Evolutionary conservation across 176 grass and related monocot species (phyloP), one percentile per base, ranked within the genome.

Genomic region (Aegilops speltoides): DNA sequence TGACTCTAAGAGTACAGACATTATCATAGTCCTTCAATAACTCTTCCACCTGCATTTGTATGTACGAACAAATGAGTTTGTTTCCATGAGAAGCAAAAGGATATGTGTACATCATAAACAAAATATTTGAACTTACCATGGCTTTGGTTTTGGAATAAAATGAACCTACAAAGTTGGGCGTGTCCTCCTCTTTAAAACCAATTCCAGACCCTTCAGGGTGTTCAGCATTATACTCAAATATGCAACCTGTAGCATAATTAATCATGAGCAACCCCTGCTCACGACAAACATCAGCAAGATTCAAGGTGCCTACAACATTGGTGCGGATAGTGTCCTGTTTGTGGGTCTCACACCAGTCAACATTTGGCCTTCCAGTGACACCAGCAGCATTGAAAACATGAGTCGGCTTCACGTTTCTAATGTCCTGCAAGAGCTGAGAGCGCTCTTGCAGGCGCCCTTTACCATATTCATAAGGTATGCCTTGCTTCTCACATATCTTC

Each of bases 281-380:
- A 67, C 28, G 28, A 67, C 64, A 67, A 67, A 67, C 28, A 67
- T 67, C 64, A 67, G 28, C 64, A 67, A 67, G 64, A 67, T 67
- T 65, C 12, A 65, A 28, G 64, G 28, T 32, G 28, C 64, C 64
- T 67, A 67, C 64, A 67, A 32, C 64, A 29, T 67, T 31, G 64
- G 64, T 67, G 28, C 26, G 26, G 13, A 67, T 67, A 32, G 26
- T 67, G 13, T 67, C 64, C 28, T 67, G 14, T 63, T 67, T 67
- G 14, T 67, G 28, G 26, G 64, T 67, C 64, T 32, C 28, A 31
- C 64, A 32, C 64, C 64, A 67, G 64, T 32, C 64, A 67, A 67
- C 64, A 32, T 32, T 67, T 67, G 28, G 64, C 64, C 64, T 67
- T 67, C 28, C 26, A 31, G 64, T 32, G 60, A 63, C 60, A 63